Percentiles rank a stretch among this genome's conserved stretches.
Evolutionary conservation across 345 rosid genomes (phyloP).

Genomic region (Rhodomyrtus tomentosa): DNA sequence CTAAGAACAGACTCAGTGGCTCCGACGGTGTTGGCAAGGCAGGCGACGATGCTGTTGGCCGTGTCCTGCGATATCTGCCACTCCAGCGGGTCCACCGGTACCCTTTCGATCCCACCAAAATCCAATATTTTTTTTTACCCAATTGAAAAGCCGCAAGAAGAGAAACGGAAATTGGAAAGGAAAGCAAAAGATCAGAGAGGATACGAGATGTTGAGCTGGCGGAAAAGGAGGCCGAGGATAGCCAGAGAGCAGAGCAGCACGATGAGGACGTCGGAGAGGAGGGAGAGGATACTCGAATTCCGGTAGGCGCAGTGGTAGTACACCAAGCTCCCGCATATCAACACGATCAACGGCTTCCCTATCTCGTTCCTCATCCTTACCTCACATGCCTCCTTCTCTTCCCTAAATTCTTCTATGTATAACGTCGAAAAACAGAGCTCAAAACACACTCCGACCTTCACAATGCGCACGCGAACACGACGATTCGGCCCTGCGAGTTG

Average conservation of each 20-base stretch:
- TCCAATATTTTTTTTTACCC: not conserved
- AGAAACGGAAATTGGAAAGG: not conserved
- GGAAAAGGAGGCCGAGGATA: conserved; percentile 95
- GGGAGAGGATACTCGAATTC: conserved; percentile 67
- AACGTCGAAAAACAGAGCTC: not conserved
- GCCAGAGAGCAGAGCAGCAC: conserved; percentile 98
- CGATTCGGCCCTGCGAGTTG: not conserved
- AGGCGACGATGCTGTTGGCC: conserved; percentile 60
- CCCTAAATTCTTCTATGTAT: not conserved
- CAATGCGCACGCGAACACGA: not conserved
- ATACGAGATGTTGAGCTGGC: conserved; percentile 87
- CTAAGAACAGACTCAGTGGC: conserved; percentile 92
- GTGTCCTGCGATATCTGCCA: conserved; percentile 98
- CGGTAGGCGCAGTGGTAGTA: conserved; percentile 84
- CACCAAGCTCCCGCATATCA: conserved; percentile 57
- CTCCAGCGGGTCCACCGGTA: conserved; percentile 93
- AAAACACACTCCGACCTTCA: not conserved
- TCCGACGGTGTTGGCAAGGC: conserved; percentile 86
- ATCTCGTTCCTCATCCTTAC: conserved; percentile 24
- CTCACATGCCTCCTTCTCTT: not conserved
- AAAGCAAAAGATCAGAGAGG: not conserved
- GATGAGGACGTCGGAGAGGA: conserved; percentile 79
- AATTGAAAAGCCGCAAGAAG: not conserved
- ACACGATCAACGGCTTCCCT: conserved; percentile 47
- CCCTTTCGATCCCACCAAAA: conserved; percentile 10